Base-by-base conservation (phyloP, 805 yeast species). In the Candida maris region DNA sequence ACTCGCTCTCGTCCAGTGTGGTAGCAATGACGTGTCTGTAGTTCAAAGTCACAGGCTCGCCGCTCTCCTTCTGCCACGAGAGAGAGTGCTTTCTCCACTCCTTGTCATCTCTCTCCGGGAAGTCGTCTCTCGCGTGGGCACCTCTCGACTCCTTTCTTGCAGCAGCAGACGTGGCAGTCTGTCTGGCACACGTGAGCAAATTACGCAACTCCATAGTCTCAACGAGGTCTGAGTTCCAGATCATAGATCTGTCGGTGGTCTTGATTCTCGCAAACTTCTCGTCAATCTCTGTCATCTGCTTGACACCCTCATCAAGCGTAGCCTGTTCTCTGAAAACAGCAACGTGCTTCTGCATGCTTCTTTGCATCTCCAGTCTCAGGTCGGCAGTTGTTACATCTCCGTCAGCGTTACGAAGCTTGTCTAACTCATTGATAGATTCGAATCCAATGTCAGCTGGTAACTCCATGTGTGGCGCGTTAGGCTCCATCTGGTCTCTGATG, bases 91-190 rank as follows among this genome's bases (percentile, higher is more conserved):
- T 93, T 91, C 86, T 87, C 98, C 98, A 91, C 75, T 88, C 73
- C 38, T 61, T 88, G 64, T 91, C 98, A 61, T 91, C 96, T 79
- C 98, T 87, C 46, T 79, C 81, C 57, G 95, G 97, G 71, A 67
- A 89, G 66, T 91, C 98, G 68, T 91, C 98, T 74, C 97, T 84
- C 41, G 98, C 97, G 61, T 91, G 98, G 33, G 98, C 97, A 71
- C 98, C 98, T 74, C 98, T 86, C 25, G 97, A 88, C 71, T 91
- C 98, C 58, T 74, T 81, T 75, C 98, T 86, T 39, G 87, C 94
- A 45, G 93, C 88, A 35, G 98, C 98, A 45, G 95, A 77, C 49
- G 70, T 71, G 22, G 97, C 97, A 35, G 97, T 89, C 74, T 93
- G 98, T 47, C 82, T 79, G 44, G 97, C 97, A 74, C 97, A 87